Percentiles rank a stretch among this genome's conserved stretches.
phyloP scores from a whole-genome alignment of 2,329 filamentous ascomycete genomes.

The Talaromyces islandicus region DNA sequence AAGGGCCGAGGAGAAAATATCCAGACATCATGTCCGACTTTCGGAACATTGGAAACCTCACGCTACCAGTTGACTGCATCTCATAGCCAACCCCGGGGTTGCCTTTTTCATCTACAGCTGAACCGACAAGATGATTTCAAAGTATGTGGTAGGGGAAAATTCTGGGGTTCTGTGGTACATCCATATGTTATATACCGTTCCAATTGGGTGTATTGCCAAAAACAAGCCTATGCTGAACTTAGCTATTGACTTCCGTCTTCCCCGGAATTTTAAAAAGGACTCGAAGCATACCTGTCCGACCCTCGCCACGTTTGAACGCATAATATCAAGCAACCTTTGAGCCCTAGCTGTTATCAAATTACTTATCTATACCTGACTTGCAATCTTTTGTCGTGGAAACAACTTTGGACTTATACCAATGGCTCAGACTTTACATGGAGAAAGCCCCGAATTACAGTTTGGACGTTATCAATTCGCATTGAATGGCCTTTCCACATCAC shows the following conservation, averaged over 20 bases:
- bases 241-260: neutral
- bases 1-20: neutral
- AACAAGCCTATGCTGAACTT: neutral
- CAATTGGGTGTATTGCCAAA: neutral
- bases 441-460: neutral
- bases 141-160: neutral
- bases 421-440: neutral
- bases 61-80: no score
- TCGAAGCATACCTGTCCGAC: neutral
- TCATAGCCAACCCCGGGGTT: neutral
- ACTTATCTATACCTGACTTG: neutral
- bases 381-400: neutral
- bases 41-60: no score
- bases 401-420: neutral
- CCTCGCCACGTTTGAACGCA: neutral
- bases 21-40: neutral
- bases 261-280: neutral
- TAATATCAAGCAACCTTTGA: neutral
- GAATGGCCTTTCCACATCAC: neutral
- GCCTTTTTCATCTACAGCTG: neutral
- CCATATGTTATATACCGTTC: neutral
- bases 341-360: neutral
- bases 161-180: neutral
- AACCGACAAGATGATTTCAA: no score
- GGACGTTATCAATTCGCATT: neutral